These are phyloP conservation scores for Phaeosphaeriaceae sp. DNA, from an alignment of 2,329 filamentous ascomycete genomes.

Conservation along the genomic window DNA sequence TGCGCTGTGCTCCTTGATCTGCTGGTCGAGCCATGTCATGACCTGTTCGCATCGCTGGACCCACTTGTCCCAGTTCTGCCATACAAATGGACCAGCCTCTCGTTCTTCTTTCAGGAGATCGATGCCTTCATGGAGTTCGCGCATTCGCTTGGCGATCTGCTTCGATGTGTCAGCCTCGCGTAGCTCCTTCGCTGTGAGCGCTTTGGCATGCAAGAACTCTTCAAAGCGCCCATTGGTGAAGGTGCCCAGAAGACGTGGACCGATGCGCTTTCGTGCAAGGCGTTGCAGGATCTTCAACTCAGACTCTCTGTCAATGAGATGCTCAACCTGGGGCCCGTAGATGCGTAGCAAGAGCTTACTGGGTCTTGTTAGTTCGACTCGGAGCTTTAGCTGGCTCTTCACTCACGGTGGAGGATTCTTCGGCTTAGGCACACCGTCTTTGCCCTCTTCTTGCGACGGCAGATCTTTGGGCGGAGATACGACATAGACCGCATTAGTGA, in stretches of 20 bases:
- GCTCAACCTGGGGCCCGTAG: conserved; percentile 93
- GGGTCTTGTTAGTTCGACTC: conserved; percentile 16
- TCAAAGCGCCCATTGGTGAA: conserved; percentile 97
- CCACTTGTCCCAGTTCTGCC: conserved; percentile 96
- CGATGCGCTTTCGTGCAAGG: conserved; percentile 89
- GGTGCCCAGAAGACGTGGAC: conserved; percentile 86
- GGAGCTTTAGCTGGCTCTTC: not conserved
- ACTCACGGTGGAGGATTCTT: conserved; percentile 63
- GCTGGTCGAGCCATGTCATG: conserved; percentile 64
- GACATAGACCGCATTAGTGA: conserved; percentile 97
- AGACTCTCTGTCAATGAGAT: conserved; percentile 91
- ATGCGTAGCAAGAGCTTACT: conserved; percentile 86
- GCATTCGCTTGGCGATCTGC: conserved; percentile 97
- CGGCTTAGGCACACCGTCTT: conserved; percentile 44
- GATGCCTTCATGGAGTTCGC: conserved; percentile 92
- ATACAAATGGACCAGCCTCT: conserved; percentile 80
- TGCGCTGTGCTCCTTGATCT: conserved; percentile 57
- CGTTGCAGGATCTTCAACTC: conserved; percentile 87
- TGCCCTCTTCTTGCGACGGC: conserved; percentile 47
- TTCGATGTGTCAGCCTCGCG: conserved; percentile 82
- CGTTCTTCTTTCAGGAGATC: conserved; percentile 82
- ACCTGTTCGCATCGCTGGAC: conserved; percentile 70
- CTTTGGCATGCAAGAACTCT: conserved; percentile 85
- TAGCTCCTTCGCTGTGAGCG: conserved; percentile 78
- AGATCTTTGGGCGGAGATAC: conserved; percentile 79